phyloP scores from a whole-genome alignment of 2,329 filamentous ascomycete species.

The Aphanocladium album region DNA sequence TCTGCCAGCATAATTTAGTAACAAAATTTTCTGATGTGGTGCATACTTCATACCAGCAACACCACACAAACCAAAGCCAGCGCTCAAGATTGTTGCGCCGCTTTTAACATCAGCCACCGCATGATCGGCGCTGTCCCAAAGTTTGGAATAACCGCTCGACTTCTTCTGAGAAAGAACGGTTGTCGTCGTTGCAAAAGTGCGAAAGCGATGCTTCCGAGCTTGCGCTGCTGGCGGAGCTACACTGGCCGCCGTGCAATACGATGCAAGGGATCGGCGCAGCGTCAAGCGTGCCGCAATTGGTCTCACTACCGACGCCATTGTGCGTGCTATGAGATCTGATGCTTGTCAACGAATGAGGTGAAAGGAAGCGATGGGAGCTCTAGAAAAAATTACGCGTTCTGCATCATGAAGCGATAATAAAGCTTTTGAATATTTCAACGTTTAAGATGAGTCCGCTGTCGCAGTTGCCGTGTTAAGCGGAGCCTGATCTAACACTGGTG shows the following conservation, averaged over 20 bases:
- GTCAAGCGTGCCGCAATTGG: not conserved
- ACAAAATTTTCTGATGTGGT: not conserved
- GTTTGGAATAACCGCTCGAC: constrained; percentile 33
- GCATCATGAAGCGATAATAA: not conserved
- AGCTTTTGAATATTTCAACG: not conserved
- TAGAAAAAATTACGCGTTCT: not conserved
- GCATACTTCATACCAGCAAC: constrained; percentile 51
- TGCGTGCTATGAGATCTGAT: not conserved
- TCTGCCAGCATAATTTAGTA: constrained; percentile 36
- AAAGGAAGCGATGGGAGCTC: not conserved
- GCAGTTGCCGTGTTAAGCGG: not conserved
- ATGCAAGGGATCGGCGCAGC: not conserved
- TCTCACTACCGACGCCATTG: constrained; percentile 5
- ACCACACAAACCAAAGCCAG: constrained; percentile 78
- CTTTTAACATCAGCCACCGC: constrained; percentile 67
- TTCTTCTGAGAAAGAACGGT: not conserved
- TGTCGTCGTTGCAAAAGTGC: not conserved
- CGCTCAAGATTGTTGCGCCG: constrained; percentile 66
- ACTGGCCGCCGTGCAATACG: not conserved
- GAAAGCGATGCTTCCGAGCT: not conserved
- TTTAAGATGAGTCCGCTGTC: not conserved
- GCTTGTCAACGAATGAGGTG: not conserved
- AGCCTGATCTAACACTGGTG: constrained; percentile 1
- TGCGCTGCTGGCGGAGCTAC: not conserved
- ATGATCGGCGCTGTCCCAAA: constrained; percentile 54